These are phyloP conservation scores for Paecilomyces sp. DNA, from an alignment of 2,329 filamentous ascomycete genomes.

Conservation along the genomic window DNA sequence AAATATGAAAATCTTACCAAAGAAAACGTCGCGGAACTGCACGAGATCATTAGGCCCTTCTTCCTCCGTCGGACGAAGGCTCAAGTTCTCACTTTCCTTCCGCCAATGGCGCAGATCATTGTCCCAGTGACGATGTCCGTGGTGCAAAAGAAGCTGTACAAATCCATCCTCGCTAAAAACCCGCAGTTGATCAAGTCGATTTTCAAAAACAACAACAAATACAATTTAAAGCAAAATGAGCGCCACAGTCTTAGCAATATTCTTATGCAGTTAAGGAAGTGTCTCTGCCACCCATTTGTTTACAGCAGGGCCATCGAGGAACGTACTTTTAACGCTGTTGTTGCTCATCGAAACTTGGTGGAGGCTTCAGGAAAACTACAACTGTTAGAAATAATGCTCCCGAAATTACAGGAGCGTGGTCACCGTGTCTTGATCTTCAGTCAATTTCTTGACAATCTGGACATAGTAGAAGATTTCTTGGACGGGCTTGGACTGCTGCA, in stretches of 20 bases:
- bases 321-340: conserved; percentile 51
- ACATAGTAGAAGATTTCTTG: conserved; percentile 89
- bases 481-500: conserved; percentile 65
- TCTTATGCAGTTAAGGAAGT: conserved; percentile 88
- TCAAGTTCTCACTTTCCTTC: conserved; percentile 83
- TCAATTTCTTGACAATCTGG: conserved; percentile 81
- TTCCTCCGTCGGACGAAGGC: conserved; percentile 76
- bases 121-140: conserved; percentile 92
- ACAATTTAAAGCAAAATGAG: conserved; percentile 57
- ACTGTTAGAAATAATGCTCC: conserved; percentile 75
- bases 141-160: conserved; percentile 89
- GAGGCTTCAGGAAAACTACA: conserved; percentile 88
- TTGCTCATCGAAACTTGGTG: conserved; percentile 72
- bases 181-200: conserved; percentile 82
- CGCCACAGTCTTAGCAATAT: conserved; percentile 86
- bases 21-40: conserved; percentile 73
- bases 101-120: conserved; percentile 91
- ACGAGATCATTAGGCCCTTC: conserved; percentile 70
- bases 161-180: conserved; percentile 86
- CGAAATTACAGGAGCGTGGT: conserved; percentile 75
- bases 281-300: conserved; percentile 90
- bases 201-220: conserved; percentile 58
- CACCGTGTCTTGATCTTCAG: conserved; percentile 94
- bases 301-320: conserved; percentile 91
- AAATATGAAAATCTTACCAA: conserved; percentile 72